Base-by-base conservation (phyloP, 2,329 filamentous ascomycete species). In the Fusarium secorum region DNA sequence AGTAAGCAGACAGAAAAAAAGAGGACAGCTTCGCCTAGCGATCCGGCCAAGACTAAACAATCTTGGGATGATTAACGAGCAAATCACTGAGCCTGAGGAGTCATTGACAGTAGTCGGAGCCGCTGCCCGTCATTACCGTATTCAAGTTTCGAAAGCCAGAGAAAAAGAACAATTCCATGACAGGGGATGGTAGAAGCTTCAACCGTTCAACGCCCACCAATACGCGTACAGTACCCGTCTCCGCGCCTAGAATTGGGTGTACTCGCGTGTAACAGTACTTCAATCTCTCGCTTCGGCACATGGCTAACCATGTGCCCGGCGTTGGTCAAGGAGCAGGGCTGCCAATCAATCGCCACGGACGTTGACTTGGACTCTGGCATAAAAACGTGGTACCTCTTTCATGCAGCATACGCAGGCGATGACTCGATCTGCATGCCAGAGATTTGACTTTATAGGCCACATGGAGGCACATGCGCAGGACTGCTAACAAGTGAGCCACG, bases 81-180 rank as follows among this genome's bases (percentile, higher is more conserved):
- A 66, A 28, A 53, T 65, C 53, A 55, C 57, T 33, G 57, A 24
- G 53, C 53, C 67, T 38, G 55, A 64, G 57, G 68, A 68, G 58
- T 64, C 68, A 71, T 57, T 71, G 68, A 57, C 36, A 65, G 51
- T 28, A 65, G 52, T 62, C 59, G 54, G 59, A 58, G 42, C 56
- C 54, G 55, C 46, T 57, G 61, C 48, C 66, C 64, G 66, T 69
- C 49, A 55, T 53, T 65, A 60, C 45, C 28, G 8, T 22, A n/a
- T 44, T 35, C 48, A 64, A 48, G 60, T 60, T 64, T 53, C 55
- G 61, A 67, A 64, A 67, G 71, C 66, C 36, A 56, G 51, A 66
- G 74, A 75, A 75, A 74, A 76, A 76, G 68, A 76, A 76, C 75
- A 76, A 76, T 76, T 76, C 75, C 53, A 76, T 53, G 70, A 67